Evolutionary conservation across 495 filamentous ascomycete genomes (phyloP), one percentile per base, ranked within the genome.

Genomic region (Aspergillus conjunctus): DNA sequence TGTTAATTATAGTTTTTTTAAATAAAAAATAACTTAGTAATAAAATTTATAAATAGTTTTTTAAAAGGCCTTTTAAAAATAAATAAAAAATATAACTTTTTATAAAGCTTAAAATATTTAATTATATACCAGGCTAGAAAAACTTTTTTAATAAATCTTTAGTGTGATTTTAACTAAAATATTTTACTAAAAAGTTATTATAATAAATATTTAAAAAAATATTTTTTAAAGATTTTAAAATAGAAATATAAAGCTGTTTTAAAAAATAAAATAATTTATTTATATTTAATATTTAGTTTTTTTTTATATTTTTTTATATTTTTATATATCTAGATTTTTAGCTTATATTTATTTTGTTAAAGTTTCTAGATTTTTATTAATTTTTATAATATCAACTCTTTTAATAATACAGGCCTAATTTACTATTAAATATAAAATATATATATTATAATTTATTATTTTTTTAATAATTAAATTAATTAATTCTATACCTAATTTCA

Each of bases 111-210:
- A 7, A 37, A 37, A 37, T 37, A 37, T 37, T 37, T 37, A 37
- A 37, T 37, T 37, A 7, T 37, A 37, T 7, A 37, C 7, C 33
- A 37, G 33, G 12, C 12, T 12, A 37, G 33, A 7, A 37, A 12
- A 37, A 7, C 33, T 37, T 37, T 7, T 37, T 12, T 37, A 37
- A 37, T 37, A 37, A 37, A 37, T 37, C 7, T 37, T 37, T 37
- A 37, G 12, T 37, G 7, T 51, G 22, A 12, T 51, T 51, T 9
- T 51, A n/a, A n/a, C n/a, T 51, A 54, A 10, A 54, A 37, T 39
- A 10, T 5, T 2, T 50, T 50, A 22, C 12, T 22, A 22, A 22
- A 17, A 12, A 17, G 34, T 3, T 21, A 37, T 39, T 39, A 39
- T 8, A n/a, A 37, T 54, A 54, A 22, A 11, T 39, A 54, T 39